A percentile compares a stretch with the other conserved stretches of the same genome.
These are phyloP conservation scores for Emmonsiellopsis sp. DNA, from an alignment of 2,329 filamentous ascomycete species.

Conservation along the genomic window DNA sequence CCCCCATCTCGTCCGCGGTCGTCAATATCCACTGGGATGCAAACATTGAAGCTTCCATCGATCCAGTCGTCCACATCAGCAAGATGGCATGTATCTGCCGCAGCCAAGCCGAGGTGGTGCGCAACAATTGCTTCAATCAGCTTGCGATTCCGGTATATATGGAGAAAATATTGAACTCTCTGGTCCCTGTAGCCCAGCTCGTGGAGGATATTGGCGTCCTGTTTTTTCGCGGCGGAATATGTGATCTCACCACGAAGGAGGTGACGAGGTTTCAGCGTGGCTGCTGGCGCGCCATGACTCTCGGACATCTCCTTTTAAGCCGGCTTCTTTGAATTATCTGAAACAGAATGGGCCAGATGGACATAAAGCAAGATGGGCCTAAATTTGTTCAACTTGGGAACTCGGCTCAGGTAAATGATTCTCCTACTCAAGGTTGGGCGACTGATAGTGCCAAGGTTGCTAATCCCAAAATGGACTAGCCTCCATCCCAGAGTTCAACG, in stretches of 20 bases:
- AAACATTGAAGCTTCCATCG: constrained; percentile 29
- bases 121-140: constrained; percentile 20
- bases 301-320: no score
- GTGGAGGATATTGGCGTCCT: constrained; percentile 17
- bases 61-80: constrained; percentile 22
- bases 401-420: no score
- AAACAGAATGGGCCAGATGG: no score
- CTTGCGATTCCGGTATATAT: constrained; percentile 10
- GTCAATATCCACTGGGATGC: constrained; percentile 12
- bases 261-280: constrained; percentile 6
- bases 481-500: no score
- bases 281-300: no score
- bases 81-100: constrained; percentile 11
- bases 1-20: neutral
- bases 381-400: no score
- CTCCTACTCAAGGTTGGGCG: no score
- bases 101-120: constrained; percentile 18
- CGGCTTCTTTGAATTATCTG: no score
- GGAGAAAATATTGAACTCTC: constrained; percentile 14
- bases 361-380: no score
- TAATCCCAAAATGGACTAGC: no score
- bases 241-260: constrained; percentile 15
- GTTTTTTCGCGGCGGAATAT: constrained; percentile 11
- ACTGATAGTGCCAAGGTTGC: no score
- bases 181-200: constrained; percentile 13